Conservation (phyloP, 148 eudicot genomes). For the Amaranthus hypochondriacus region DNA sequence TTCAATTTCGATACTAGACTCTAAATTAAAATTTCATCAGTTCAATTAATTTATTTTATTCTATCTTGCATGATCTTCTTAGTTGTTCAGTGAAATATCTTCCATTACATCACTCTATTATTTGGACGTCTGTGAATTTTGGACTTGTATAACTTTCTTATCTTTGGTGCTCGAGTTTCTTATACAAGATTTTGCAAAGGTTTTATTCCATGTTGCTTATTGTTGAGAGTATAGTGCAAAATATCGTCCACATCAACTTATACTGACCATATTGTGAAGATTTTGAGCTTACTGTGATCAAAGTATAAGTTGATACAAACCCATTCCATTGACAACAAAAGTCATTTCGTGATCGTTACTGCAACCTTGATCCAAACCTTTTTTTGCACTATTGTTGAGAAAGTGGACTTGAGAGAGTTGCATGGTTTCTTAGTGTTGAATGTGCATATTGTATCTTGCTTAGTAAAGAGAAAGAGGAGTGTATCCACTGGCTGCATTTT, state of each 20-base stretch:
- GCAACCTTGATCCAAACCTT: no score
- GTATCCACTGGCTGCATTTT: not conserved
- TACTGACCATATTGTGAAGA: no score
- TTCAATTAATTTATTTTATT: not conserved
- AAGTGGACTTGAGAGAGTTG: not conserved
- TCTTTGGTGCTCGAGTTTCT: not conserved
- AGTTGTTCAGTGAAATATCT: not conserved
- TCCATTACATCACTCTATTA: not conserved
- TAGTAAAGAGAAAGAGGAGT: not conserved
- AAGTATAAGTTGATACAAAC: no score
- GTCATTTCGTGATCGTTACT: no score
- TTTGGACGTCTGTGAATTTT: constrained; percentile 1
- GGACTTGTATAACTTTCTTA: not conserved
- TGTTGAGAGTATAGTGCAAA: no score
- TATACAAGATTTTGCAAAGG: not conserved
- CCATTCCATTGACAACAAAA: no score
- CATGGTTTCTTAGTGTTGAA: not conserved
- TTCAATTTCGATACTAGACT: not conserved
- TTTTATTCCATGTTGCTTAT: not conserved
- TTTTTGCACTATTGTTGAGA: no score
- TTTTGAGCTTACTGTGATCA: no score
- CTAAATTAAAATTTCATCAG: constrained; percentile 1
- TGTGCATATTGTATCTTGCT: not conserved
- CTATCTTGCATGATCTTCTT: not conserved
- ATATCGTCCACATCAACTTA: no score